Percentiles rank a stretch among this genome's conserved stretches.
Conservation (phyloP, 768 basidiomycete genomes). For the Serpula lacrymans region DNA sequence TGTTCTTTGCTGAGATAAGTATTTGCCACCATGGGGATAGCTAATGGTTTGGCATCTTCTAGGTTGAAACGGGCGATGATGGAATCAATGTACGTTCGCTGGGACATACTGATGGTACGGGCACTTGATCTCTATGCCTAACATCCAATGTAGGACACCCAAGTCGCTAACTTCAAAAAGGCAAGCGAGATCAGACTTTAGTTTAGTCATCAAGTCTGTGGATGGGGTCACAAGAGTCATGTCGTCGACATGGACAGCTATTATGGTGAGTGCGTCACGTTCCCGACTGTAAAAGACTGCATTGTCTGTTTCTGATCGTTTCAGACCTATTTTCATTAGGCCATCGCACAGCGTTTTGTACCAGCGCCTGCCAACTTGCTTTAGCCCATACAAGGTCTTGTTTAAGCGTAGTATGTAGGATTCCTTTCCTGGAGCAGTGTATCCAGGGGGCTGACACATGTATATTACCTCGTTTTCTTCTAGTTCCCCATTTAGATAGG, state of each 20-base stretch:
- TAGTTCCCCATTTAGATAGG: conserved; percentile 8
- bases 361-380: conserved; percentile 17
- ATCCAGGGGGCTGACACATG: no score
- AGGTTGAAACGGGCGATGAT: no score
- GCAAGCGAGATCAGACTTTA: not conserved
- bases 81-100: conserved; percentile 10
- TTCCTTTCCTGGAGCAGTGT: no score
- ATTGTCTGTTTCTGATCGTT: no score
- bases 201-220: not conserved
- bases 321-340: no score
- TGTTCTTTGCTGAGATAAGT: no score
- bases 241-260: conserved; percentile 27
- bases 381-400: conserved; percentile 7
- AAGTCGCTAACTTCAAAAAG: conserved; percentile 3
- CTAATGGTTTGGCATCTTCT: no score
- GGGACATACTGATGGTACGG: conserved; percentile 24
- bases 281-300: no score
- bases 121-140: conserved; percentile 28
- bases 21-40: no score
- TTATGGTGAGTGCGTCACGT: no score
- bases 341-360: conserved; percentile 15
- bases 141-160: conserved; percentile 12
- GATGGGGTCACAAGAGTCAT: conserved; percentile 1
- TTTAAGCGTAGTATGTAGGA: no score
- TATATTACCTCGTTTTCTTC: no score